Evolutionary conservation across 768 basidiomycete genomes (phyloP), one percentile per base, ranked within the genome.

Genomic region (Trametes coccinea): DNA sequence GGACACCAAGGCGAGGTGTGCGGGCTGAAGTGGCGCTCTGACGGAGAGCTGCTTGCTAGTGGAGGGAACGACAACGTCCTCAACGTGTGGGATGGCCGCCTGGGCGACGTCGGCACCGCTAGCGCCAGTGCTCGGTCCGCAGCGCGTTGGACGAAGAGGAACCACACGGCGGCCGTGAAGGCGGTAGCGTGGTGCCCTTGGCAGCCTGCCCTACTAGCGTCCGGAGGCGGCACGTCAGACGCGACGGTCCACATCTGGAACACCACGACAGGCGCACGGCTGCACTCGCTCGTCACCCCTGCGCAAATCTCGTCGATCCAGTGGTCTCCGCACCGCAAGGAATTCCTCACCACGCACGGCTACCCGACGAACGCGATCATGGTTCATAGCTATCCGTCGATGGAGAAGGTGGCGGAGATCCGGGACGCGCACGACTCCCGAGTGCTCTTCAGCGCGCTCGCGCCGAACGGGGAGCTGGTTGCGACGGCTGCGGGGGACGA

Each of bases 1-100:
- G 95, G 95, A 0, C 96, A 99, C 69, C 87, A 84, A 0, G 94
- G 92, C 0, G 96, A 98, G 72, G 92, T 97, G 11, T 98, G 95
- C 71, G 94, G 95, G 2, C 71, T 98, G 54, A 88, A 87, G 59
- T 98, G 95, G 95, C 80, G 95, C 48, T 71, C 79, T 2, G 95
- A 95, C 66, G 93, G 95, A 0, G 89, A 94, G 73, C 78, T 96
- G 17, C 80, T 99, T 27, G 96, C 96, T 0, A 94, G 92, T 66
- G 96, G 96, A 2, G 96, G 95, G 0, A 97, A 98, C 70, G 97
- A 98, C 74, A 98, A 98, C 65, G 94, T 97, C 17, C 95, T 98
- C 56, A 96, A 97, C 70, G 89, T 97, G 52, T 99, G 96, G 96
- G 96, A 99, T 67, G 92, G 89, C 5, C 82, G 92, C 56, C 78